Evolutionary conservation across 192 early-diverging fungal species (phyloP).

Genomic region (Backusella tuberculispora): DNA sequence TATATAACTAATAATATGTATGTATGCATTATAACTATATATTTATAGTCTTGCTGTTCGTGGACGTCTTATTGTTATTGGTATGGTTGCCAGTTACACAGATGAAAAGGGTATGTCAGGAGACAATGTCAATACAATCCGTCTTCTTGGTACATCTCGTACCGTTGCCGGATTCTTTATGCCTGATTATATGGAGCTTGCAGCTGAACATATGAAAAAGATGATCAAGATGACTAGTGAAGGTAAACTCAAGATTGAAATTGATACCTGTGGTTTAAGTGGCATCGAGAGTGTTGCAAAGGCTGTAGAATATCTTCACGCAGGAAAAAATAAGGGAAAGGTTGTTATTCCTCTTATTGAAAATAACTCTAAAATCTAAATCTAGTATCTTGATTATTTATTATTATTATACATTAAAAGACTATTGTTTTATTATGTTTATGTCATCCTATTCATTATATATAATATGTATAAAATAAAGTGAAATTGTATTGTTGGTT

Average conservation of each 20-base stretch:
- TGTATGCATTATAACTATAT: constrained; percentile 27
- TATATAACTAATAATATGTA: constrained; percentile 34
- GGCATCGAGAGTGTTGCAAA: constrained; percentile 42
- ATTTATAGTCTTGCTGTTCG: constrained; percentile 30
- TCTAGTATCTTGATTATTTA: neutral
- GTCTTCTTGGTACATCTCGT: constrained; percentile 53
- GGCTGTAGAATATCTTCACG: constrained; percentile 52
- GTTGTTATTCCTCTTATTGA: constrained; percentile 46
- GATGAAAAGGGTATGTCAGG: constrained; percentile 36
- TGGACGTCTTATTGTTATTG: constrained; percentile 41
- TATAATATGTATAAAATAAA: no score
- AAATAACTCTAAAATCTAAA: constrained; percentile 34
- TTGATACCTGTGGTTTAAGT: constrained; percentile 47
- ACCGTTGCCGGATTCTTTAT: constrained; percentile 62
- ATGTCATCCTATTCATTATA: no score
- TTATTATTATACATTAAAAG: neutral
- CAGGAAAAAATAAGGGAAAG: constrained; percentile 63
- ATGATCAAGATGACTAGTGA: constrained; percentile 33
- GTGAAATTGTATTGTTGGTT: no score
- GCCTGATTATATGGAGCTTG: constrained; percentile 45
- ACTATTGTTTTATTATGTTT: no score
- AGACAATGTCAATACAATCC: constrained; percentile 48
- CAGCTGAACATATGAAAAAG: constrained; percentile 37
- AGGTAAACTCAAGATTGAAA: constrained; percentile 44
- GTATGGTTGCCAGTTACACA: constrained; percentile 30